Evolutionary conservation across 306 rosid species (phyloP), one percentile per base, ranked within the genome.

Genomic region (Sicyos edulis): DNA sequence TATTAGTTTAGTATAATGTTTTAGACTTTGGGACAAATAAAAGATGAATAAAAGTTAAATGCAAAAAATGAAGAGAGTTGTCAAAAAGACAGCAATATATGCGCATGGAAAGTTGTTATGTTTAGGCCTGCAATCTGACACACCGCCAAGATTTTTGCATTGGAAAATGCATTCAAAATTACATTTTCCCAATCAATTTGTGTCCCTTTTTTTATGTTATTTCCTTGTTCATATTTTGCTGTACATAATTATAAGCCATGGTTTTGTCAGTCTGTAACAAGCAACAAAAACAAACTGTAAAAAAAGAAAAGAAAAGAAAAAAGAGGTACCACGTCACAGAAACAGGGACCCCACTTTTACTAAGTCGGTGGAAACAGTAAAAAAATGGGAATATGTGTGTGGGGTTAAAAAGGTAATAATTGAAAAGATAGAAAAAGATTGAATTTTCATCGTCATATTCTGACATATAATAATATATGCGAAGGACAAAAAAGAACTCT

Each of bases 291-390:
- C 32, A 57, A 22, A 57, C 62, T 20, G 62, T 56, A 57, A 22
- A 57, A 21, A 56, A 8, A 20, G 4, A n/a, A n/a, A n/a, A n/a
- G n/a, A n/a, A n/a, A n/a, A 19, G 3, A 55, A 4, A 7, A 17
- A 29, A 4, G 4, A 4, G 32, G 22, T 53, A 16, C 10, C 21
- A 53, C 21, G 22, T 7, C 7, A 19, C 24, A 17, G 24, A 8
- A 16, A 6, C 6, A 56, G 20, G 5, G 62, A 14, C 40, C 60
- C 26, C 60, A 54, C 14, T 55, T 21, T 55, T 55, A 55, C 22
- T 2, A 19, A 60, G 47, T 29, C 67, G 67, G 67, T 60, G 67
- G 67, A 15, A 29, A 19, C 44, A 32, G 67, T 60, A 60, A 60
- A 60, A 60, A 26, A 26, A 26, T 26, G 32, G 32, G 32, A 26